Evolutionary conservation across 129 eudicot species (phyloP), one percentile per base, ranked within the genome.

Genomic region (Flaveria linearis): DNA sequence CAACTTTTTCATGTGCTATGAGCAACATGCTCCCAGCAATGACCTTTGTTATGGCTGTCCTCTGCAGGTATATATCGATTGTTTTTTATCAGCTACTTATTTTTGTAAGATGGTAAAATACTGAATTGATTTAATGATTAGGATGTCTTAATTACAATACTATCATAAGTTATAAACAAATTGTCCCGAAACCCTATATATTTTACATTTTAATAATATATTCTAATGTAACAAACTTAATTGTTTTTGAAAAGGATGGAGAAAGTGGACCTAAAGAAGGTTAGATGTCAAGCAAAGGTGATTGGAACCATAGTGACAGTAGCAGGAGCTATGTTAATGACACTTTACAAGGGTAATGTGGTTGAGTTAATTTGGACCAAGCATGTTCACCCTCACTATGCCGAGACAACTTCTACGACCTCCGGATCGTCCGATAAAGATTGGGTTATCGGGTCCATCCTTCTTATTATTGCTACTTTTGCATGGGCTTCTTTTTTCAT

Each of bases 21-120:
- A 93, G 98, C 91, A 93, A 93, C 91, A 93, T 93, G 98, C 91
- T 94, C 36, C 98, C 98, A 1, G 98, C 98, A 43, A 88, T 94
- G 98, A 94, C 98, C 68, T 94, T 94, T 15, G 91, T 94, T n/a
- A 94, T 94, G 97, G 98, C 98, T 0, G 93, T 91, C 79, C 62
- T 94, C 51, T 94, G 88, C 96, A 87, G 98, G 97, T 88, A n/a
- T n/a, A n/a, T n/a, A 88, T 14, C 9, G 7, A 61, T 23, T 6
- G 18, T 23, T 33, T 12, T 15, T 6, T 1, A 17, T 18, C 9
- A 33, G 1, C 7, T 0, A 33, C 7, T 36, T 36, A 0, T 36
- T 3, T 36, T 36, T 36, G 41, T 36, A 36, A 0, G 7, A 36
- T 36, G 1, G 41, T 36, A 36, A 36, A 5, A 36, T 33, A 36